phyloP scores from a whole-genome alignment of 176 grass and related monocot species.

The Phyllostachys edulis region DNA sequence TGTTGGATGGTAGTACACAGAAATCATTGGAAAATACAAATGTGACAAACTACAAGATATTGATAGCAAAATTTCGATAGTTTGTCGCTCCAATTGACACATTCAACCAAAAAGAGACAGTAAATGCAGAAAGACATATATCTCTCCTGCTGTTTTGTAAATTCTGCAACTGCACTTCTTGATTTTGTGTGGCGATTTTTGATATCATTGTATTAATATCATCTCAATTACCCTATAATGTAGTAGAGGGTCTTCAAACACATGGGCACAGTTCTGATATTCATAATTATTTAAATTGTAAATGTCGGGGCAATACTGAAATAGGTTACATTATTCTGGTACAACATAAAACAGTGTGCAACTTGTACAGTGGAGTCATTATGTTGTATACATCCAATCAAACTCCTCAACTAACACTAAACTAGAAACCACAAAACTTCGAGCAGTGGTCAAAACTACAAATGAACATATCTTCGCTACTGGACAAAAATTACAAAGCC shows the following conservation, averaged over 20 bases:
- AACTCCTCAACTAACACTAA: neutral
- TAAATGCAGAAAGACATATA: neutral
- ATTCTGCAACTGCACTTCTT: neutral
- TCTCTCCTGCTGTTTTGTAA: neutral
- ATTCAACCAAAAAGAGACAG: neutral
- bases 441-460: neutral
- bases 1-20: neutral
- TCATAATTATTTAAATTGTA: neutral
- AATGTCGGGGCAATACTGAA: neutral
- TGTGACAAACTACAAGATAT: neutral
- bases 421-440: neutral
- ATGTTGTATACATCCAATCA: conserved; percentile 9
- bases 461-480: neutral
- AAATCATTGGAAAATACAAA: neutral
- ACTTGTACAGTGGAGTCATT: neutral
- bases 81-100: neutral
- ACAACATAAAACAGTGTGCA: neutral
- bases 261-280: neutral
- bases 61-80: neutral
- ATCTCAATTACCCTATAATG: neutral
- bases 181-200: neutral
- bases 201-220: neutral
- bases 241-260: neutral
- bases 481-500: neutral
- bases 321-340: neutral